Conservation (phyloP, 306 rosid genomes). For the Arachis hypogaea region DNA sequence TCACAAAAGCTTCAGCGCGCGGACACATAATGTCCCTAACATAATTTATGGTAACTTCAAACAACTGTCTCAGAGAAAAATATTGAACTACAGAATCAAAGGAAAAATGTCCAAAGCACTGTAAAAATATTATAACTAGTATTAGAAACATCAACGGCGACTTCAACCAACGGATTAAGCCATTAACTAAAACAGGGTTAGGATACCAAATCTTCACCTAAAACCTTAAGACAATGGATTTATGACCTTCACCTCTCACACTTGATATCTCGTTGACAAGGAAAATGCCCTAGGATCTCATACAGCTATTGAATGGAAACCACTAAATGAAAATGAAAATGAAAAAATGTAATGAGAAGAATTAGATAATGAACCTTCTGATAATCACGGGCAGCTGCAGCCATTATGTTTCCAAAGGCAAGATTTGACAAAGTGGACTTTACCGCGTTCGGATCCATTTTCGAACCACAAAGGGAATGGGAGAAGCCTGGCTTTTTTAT, state of each 20-base stretch:
- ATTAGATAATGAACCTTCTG: slow-evolving; percentile 52
- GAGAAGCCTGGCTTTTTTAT: too few species aligned
- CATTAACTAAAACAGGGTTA: too few species aligned
- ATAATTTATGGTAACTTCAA: too few species aligned
- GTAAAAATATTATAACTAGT: neutral
- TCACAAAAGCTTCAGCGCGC: too few species aligned
- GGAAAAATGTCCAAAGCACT: neutral
- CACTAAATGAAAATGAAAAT: neutral
- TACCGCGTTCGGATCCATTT: slow-evolving; percentile 81
- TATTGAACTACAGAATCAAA: neutral
- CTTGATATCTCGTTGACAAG: too few species aligned
- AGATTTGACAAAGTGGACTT: slow-evolving; percentile 83
- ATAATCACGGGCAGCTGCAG: slow-evolving; percentile 91
- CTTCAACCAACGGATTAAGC: too few species aligned
- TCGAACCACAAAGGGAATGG: too few species aligned
- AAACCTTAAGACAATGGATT: too few species aligned
- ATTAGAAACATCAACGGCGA: neutral
- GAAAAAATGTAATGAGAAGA: neutral
- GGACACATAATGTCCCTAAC: too few species aligned
- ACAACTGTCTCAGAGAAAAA: too few species aligned
- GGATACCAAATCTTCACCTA: too few species aligned
- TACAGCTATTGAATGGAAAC: neutral
- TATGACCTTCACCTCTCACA: too few species aligned
- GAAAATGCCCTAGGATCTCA: neutral
- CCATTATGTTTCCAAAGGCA: slow-evolving; percentile 88